Percentiles rank a stretch among this genome's conserved stretches.
These are phyloP conservation scores for Pseudocercospora eumusae DNA, from an alignment of 2,329 filamentous ascomycete genomes.

Conservation along the genomic window DNA sequence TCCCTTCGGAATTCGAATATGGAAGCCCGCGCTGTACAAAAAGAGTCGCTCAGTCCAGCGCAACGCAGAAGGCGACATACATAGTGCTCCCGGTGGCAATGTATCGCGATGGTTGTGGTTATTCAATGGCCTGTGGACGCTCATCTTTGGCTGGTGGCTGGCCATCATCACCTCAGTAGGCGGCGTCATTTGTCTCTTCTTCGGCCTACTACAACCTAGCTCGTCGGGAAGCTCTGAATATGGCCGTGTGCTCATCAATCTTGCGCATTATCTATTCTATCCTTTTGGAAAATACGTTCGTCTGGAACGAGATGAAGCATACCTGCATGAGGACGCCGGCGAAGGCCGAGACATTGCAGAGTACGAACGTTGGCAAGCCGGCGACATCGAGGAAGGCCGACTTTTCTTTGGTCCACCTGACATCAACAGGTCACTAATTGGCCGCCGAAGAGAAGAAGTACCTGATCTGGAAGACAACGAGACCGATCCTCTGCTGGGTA, in stretches of 20 bases:
- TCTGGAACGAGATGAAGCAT: constrained; percentile 89
- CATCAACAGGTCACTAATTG: constrained; percentile 73
- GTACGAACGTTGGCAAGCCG: constrained; percentile 98
- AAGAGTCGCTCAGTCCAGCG: constrained; percentile 95
- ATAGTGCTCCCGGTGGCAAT: constrained; percentile 85
- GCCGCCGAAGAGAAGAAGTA: constrained; percentile 81
- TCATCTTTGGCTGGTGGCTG: constrained; percentile 97
- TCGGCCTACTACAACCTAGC: constrained; percentile 71
- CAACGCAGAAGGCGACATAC: constrained; percentile 93
- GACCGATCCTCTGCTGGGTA: constrained; percentile 83
- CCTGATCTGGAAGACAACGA: constrained; percentile 75
- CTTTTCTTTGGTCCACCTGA: constrained; percentile 88
- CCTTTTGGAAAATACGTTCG: constrained; percentile 96
- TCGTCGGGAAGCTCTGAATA: constrained; percentile 81
- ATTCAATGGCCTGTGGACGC: constrained; percentile 87
- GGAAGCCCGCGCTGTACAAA: constrained; percentile 98
- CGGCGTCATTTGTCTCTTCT: constrained; percentile 74
- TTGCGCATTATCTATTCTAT: constrained; percentile 86
- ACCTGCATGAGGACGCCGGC: constrained; percentile 89
- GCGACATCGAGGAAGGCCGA: constrained; percentile 90
- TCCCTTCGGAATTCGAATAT: constrained; percentile 96
- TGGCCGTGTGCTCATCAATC: constrained; percentile 77
- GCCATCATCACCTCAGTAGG: constrained; percentile 72
- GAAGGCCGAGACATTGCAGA: constrained; percentile 97
- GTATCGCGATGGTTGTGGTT: constrained; percentile 82